These are phyloP conservation scores for Pelagomonas calceolata DNA, from an alignment of 108 stramenopile species.

Conservation along the genomic window DNA sequence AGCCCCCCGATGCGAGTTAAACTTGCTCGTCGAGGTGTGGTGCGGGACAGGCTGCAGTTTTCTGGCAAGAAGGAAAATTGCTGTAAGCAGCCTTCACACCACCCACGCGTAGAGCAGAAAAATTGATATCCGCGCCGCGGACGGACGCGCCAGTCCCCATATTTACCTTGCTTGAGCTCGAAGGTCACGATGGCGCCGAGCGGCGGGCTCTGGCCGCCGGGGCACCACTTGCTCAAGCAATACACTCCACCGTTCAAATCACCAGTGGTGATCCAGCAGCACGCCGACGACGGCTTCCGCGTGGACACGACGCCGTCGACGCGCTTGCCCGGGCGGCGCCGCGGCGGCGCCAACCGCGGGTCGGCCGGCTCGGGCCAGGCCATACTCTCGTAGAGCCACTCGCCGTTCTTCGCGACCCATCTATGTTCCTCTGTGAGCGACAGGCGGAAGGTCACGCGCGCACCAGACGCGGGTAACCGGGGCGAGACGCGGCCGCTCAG, in stretches of 20 bases:
- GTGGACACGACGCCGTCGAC: background rate
- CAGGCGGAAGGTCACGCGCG: background rate
- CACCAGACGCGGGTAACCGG: background rate
- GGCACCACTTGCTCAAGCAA: background rate
- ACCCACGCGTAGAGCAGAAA: too few species aligned
- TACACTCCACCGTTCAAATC: background rate
- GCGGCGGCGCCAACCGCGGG: too few species aligned
- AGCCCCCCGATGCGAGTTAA: too few species aligned
- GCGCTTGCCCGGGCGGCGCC: background rate
- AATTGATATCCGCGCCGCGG: too few species aligned
- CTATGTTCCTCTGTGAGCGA: background rate
- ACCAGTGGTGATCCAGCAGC: background rate
- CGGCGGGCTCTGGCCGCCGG: background rate
- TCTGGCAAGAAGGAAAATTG: too few species aligned
- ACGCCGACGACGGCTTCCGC: background rate
- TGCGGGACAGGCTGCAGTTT: too few species aligned
- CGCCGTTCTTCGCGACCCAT: background rate
- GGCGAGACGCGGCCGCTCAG: background rate
- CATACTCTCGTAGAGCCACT: background rate
- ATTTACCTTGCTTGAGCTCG: background rate
- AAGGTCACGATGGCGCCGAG: background rate
- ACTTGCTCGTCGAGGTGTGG: too few species aligned
- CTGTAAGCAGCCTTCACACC: too few species aligned
- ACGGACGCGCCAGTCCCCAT: background rate
- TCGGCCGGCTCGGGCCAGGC: background rate